phyloP scores from a whole-genome alignment of 495 filamentous ascomycete species.

The Aspergillus heteromorphus region DNA sequence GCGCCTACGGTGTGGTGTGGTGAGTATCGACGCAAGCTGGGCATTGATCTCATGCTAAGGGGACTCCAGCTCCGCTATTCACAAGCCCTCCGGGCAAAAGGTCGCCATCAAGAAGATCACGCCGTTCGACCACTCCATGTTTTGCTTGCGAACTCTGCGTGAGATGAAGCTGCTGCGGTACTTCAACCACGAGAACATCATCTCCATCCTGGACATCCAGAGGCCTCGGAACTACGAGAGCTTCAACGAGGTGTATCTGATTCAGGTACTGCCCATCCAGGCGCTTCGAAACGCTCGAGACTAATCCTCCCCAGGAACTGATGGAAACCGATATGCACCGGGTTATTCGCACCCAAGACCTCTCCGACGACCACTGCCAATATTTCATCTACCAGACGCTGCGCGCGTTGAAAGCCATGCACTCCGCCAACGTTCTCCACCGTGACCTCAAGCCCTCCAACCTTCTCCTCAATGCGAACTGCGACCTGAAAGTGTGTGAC shows the following conservation, averaged over 20 bases:
- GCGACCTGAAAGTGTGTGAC: slow-evolving; percentile 97
- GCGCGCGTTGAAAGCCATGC: slow-evolving; percentile 97
- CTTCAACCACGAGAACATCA: slow-evolving; percentile 99
- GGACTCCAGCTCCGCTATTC: slow-evolving; percentile 78
- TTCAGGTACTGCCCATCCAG: slow-evolving; percentile 61
- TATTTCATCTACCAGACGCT: slow-evolving; percentile 99
- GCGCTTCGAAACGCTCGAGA: neutral
- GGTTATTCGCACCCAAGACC: slow-evolving; percentile 96
- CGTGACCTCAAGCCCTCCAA: slow-evolving; percentile 98
- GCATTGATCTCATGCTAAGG: slow-evolving; percentile 14
- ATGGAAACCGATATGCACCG: slow-evolving; percentile 99
- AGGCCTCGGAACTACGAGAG: slow-evolving; percentile 92
- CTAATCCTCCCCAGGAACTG: slow-evolving; percentile 61
- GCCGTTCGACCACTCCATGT: slow-evolving; percentile 98
- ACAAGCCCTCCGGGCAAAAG: slow-evolving; percentile 98
- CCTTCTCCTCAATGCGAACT: slow-evolving; percentile 95
- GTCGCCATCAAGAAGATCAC: slow-evolving; percentile 99
- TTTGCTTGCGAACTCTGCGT: slow-evolving; percentile 91
- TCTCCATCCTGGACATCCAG: slow-evolving; percentile 98
- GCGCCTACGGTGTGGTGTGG: slow-evolving; percentile 99
- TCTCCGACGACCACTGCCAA: slow-evolving; percentile 98
- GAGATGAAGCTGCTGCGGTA: slow-evolving; percentile 99
- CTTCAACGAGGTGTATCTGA: slow-evolving; percentile 98
- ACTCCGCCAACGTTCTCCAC: slow-evolving; percentile 97
- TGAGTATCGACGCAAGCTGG: slow-evolving; percentile 40